Base-by-base conservation (phyloP, 306 rosid species). In the Urtica urens region DNA sequence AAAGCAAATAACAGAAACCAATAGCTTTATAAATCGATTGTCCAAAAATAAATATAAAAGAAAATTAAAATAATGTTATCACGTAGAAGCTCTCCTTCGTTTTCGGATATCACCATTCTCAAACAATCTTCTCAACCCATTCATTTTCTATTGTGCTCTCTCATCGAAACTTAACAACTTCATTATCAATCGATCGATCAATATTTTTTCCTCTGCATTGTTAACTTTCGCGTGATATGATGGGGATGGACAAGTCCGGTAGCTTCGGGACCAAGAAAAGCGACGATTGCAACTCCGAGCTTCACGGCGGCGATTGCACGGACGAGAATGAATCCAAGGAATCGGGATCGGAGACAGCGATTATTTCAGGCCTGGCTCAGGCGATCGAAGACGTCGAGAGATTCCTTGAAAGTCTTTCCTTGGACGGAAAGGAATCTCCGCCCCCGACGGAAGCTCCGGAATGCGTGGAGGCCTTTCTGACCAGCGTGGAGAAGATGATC, bases 301-400 rank as follows among this genome's bases (percentile, higher is more conserved):
- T n/a, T n/a, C n/a, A 60, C 0, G 67, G 55, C 6, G 60, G 46
- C 3, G 25, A 38, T n/a, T 43, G 44, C 30, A 52, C 23, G 34
- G 35, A 34, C 37, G 26, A 24, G 16, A 23, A 22, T 5, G 17
- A 26, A 10, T 14, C 38, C 5, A 12, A 15, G 13, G 12, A 1
- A 22, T 12, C 10, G 3, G 10, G 0, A 5, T 6, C 3, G 63
- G 56, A 3, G 14, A 70, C 4, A 53, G 46, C 2, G 10, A 35
- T 5, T 12, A 12, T 15, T 3, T 10, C 16, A 46, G n/a, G 22
- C 27, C 53, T 51, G 20, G 23, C 49, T 4, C 59, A 57, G 13
- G 20, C 77, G 19, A 38, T 72, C 18, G 65, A 74, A 7, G 76
- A 86, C 7, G 76, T 79, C 30, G 90, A 86, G 55, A 38, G 7